Conservation (phyloP, 1,284 basidiomycete species). For the Cryptococcus neoformans region DNA sequence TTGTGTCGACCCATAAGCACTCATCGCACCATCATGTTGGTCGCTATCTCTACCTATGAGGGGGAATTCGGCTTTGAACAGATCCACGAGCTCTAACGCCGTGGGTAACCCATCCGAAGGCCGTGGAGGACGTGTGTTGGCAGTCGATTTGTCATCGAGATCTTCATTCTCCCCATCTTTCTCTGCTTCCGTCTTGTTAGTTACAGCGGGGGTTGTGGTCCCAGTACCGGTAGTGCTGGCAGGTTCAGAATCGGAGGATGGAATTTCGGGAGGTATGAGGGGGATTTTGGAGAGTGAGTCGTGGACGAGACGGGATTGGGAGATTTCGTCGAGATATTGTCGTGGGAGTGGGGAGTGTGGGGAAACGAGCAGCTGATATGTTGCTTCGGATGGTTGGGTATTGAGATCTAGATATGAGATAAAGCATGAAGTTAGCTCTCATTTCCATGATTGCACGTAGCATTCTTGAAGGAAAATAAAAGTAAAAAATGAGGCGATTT, state of each 20-base stretch:
- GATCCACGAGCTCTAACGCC: conserved; percentile 58
- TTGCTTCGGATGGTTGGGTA: conserved; percentile 77
- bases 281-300: conserved; percentile 62
- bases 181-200: conserved; percentile 48
- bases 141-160: conserved; percentile 55
- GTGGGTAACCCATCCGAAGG: conserved; percentile 69
- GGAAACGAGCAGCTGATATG: conserved; percentile 69
- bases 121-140: conserved; percentile 65
- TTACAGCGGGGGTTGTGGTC: conserved; percentile 57
- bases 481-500: conserved; percentile 6
- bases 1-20: conserved; percentile 59
- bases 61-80: conserved; percentile 52
- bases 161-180: conserved; percentile 63
- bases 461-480: not conserved
- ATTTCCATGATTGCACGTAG: not conserved
- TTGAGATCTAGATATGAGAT: conserved; percentile 71
- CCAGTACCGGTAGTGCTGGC: conserved; percentile 62
- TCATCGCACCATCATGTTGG: conserved; percentile 17
- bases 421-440: conserved; percentile 1
- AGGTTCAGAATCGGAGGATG: conserved; percentile 11
- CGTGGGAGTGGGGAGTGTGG: conserved; percentile 59
- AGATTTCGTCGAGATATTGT: conserved; percentile 58
- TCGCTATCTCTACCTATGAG: too few species aligned
- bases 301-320: conserved; percentile 75
- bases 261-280: conserved; percentile 23